Base-by-base conservation (phyloP, 768 basidiomycete genomes). In the Boletus pseudo-olivaceus region DNA sequence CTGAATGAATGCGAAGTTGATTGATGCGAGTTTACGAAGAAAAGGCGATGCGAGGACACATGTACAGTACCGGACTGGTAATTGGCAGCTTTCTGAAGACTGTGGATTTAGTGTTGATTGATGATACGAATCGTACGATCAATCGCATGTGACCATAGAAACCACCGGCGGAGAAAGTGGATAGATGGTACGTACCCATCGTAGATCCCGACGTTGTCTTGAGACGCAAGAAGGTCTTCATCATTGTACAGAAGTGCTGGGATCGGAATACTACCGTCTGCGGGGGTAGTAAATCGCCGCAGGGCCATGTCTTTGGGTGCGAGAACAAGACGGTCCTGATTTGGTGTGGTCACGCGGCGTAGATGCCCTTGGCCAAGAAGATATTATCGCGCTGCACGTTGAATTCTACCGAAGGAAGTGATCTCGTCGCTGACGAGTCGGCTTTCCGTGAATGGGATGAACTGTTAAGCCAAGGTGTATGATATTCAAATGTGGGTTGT, bases 121-220 rank as follows among this genome's bases (percentile, higher is more conserved):
- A 55, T 68, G 67, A 58, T 56, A 64, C 38, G 29, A 47, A 54
- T 50, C 17, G 41, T 38, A 53, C 50, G 26, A 62, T 62, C 53
- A 55, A 60, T 63, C 54, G 61, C 41, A 45, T 26, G 60, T 58
- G 51, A 40, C 54, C 54, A 53, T 55, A 35, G 56, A 59, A 57
- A 60, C 37, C 55, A 34, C 37, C 48, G 39, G 38, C 34, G 34
- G 27, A 38, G 27, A 46, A 52, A 44, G 49, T 26, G 43, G 41
- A 38, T 15, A 53, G 38, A 61, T 30, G 54, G 37, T 29, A 73
- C 86, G 57, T 69, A 95, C 94, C 92, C 93, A 60, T 94, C 87
- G 64, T 98, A 98, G 51, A 98, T 85, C 1, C 95, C 95, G 6
- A 98, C 86, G 47, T 74, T 75, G 42, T 92, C 88, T 65, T 93